Evolutionary conservation across 2,329 filamentous ascomycete genomes (phyloP).

Genomic region (Acrodontium crateriforme): DNA sequence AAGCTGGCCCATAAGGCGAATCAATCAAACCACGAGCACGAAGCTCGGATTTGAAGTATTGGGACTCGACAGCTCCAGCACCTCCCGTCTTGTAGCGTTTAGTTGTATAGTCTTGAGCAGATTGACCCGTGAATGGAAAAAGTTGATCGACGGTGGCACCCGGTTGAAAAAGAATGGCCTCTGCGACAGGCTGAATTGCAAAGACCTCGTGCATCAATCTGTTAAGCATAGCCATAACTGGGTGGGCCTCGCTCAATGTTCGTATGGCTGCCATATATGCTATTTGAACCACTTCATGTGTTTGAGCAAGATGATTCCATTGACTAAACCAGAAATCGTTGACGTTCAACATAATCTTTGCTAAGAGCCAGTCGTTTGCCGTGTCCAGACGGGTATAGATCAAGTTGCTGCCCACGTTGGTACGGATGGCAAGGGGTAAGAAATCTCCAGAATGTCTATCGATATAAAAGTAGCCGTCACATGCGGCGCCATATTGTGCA

Average conservation of each 20-base stretch:
- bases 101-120: conserved; percentile 6
- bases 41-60: conserved; percentile 29
- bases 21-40: conserved; percentile 29
- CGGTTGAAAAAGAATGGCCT: conserved; percentile 7
- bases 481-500: conserved; percentile 27
- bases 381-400: conserved; percentile 35
- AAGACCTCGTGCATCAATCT: conserved; percentile 16
- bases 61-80: conserved; percentile 19
- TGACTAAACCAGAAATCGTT: conserved; percentile 36
- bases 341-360: conserved; percentile 37
- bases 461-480: conserved; percentile 36
- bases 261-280: conserved; percentile 33
- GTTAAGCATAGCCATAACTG: conserved; percentile 27
- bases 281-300: conserved; percentile 32
- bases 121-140: conserved; percentile 7
- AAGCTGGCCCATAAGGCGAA: conserved; percentile 19
- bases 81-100: conserved; percentile 7
- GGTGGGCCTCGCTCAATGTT: conserved; percentile 34
- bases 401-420: conserved; percentile 29
- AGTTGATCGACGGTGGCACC: conserved; percentile 15
- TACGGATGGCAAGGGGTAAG: conserved; percentile 36
- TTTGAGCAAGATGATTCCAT: conserved; percentile 31
- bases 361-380: conserved; percentile 36
- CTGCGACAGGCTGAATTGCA: conserved; percentile 13
- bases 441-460: conserved; percentile 28